Evolutionary conservation across 371 early-diverging fungal species (phyloP).

Genomic region (Entomophthora muscae): DNA sequence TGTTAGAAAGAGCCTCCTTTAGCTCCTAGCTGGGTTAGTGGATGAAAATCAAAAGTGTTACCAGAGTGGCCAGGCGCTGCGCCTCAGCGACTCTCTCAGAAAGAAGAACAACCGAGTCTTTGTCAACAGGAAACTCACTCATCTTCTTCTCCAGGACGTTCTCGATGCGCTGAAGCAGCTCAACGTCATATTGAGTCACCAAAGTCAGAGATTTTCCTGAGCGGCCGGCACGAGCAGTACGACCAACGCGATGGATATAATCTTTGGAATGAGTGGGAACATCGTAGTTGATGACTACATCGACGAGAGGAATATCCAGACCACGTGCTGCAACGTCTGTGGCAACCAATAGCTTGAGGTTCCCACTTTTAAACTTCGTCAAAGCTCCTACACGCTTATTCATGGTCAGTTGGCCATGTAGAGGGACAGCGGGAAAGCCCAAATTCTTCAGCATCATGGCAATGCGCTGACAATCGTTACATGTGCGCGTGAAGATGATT

Average conservation of each 20-base stretch:
- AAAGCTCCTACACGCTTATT: conserved; percentile 78
- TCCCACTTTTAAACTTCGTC: conserved; percentile 80
- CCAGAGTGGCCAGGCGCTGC: conserved; percentile 48
- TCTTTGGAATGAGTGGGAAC: conserved; percentile 85
- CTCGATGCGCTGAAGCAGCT: conserved; percentile 84
- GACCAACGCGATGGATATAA: conserved; percentile 95
- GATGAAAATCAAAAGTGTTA: not conserved
- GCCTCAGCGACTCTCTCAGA: conserved; percentile 90
- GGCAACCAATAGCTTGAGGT: conserved; percentile 74
- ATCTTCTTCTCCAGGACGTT: conserved; percentile 72
- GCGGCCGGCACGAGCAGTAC: conserved; percentile 92
- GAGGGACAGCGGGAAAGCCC: conserved; percentile 80
- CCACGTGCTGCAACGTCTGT: conserved; percentile 94
- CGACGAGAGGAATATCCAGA: conserved; percentile 93
- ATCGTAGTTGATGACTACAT: conserved; percentile 92
- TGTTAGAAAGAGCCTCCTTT: not conserved
- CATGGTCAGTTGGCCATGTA: conserved; percentile 90
- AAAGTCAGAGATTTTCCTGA: conserved; percentile 87
- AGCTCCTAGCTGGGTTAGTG: not conserved
- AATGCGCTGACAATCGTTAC: conserved; percentile 66
- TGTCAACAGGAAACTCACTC: conserved; percentile 60
- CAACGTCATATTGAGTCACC: conserved; percentile 95
- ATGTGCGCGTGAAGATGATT: conserved; percentile 83
- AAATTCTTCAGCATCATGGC: conserved; percentile 71
- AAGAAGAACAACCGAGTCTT: conserved; percentile 69